A percentile compares a stretch with the other conserved stretches of the same genome.
Conservation (phyloP, 768 basidiomycete genomes). For the Mycena haematopus region DNA sequence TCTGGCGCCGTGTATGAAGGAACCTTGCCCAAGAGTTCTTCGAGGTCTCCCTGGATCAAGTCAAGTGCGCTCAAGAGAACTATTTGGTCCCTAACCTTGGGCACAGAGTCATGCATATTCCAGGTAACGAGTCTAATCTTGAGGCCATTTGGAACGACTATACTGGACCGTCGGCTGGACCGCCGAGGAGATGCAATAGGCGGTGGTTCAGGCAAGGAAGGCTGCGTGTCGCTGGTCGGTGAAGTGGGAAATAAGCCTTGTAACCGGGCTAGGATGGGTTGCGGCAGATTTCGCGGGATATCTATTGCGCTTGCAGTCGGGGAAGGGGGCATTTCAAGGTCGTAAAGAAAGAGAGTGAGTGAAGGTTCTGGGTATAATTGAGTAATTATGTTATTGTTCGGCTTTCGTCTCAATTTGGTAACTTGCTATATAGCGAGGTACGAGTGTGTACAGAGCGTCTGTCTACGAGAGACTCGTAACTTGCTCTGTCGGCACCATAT, state of each 20-base stretch:
- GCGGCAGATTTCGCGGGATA: conserved; percentile 26
- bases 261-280: conserved; percentile 54
- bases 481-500: too few relatives aligned
- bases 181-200: conserved; percentile 23
- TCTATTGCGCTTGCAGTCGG: conserved; percentile 15
- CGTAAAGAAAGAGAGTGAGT: conserved; percentile 5
- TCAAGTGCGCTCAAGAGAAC: conserved; percentile 6
- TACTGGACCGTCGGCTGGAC: conserved; percentile 26
- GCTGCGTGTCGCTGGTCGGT: conserved; percentile 34
- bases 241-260: conserved; percentile 57
- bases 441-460: too few relatives aligned
- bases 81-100: conserved; percentile 57
- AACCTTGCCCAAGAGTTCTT: conserved; percentile 72
- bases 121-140: conserved; percentile 78
- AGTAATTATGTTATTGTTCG: not conserved
- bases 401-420: not conserved
- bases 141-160: conserved; percentile 49
- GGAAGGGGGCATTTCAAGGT: conserved; percentile 14
- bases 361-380: not conserved
- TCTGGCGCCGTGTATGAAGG: conserved; percentile 45
- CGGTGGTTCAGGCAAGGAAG: conserved; percentile 32
- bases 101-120: conserved; percentile 88
- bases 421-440: not conserved
- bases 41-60: conserved; percentile 65
- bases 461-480: too few relatives aligned